A percentile compares a stretch with the other conserved stretches of the same genome.
phyloP scores from a whole-genome alignment of 257 asterid genomes.

The Phtheirospermum japonicum region DNA sequence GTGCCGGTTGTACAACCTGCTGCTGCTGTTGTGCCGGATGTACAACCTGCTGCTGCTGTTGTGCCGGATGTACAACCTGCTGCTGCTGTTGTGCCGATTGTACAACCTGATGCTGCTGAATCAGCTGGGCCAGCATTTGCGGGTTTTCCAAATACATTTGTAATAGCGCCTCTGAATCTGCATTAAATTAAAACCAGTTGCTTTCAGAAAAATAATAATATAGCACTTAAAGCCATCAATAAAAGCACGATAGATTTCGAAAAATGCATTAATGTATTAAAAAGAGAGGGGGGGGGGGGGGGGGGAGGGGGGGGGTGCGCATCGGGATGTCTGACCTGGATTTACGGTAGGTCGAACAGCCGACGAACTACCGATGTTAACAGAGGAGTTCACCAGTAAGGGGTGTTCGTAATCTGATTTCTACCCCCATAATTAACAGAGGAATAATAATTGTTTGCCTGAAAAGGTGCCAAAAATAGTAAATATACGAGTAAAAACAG shows the following conservation, averaged over 20 bases:
- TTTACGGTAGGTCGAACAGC: not conserved
- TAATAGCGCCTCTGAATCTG: not conserved
- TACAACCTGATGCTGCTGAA: not conserved
- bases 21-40: too few relatives aligned
- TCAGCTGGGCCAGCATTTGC: not conserved
- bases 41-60: not conserved
- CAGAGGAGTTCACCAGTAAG: not conserved
- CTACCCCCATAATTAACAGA: not conserved
- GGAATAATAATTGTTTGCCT: not conserved
- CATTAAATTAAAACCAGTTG: constrained; percentile 1
- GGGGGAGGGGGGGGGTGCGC: too few relatives aligned
- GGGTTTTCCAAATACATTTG: not conserved
- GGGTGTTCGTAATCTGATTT: constrained; percentile 2
- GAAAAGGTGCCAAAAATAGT: not conserved
- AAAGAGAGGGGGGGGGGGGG: not conserved
- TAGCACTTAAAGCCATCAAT: not conserved
- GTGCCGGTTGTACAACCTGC: too few relatives aligned
- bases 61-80: too few relatives aligned
- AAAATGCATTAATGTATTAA: not conserved
- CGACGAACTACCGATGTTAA: not conserved
- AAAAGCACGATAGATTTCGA: not conserved
- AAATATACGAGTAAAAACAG: not conserved
- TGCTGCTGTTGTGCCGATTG: too few relatives aligned
- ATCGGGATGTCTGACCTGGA: not conserved
- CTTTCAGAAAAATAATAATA: not conserved